Percentiles rank a stretch among this genome's conserved stretches.
phyloP scores from a whole-genome alignment of 2,329 filamentous ascomycete species.

The Pseudogymnoascus sp. region DNA sequence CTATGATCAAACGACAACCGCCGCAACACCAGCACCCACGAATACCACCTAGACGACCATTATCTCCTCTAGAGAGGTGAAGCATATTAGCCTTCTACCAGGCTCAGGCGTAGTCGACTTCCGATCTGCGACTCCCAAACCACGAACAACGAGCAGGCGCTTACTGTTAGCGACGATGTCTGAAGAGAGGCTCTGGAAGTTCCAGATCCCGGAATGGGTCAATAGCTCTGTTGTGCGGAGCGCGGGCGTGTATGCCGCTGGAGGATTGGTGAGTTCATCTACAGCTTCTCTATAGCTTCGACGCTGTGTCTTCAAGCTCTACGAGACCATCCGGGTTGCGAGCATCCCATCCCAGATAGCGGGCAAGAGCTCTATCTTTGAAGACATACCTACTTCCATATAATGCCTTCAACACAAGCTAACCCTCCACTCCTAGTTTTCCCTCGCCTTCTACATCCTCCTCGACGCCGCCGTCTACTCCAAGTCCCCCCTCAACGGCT shows the following conservation, averaged over 20 bases:
- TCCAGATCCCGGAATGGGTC: constrained; percentile 57
- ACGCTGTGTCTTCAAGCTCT: background rate
- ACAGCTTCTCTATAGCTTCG: background rate
- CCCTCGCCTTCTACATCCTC: constrained; percentile 60
- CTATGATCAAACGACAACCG: background rate
- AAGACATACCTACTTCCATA: background rate
- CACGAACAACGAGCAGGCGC: background rate
- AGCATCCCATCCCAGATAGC: constrained; percentile 4
- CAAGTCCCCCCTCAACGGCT: constrained; percentile 51
- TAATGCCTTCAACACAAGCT: background rate
- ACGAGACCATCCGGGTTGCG: constrained; percentile 7
- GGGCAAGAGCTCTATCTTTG: background rate
- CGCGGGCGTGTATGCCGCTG: constrained; percentile 53
- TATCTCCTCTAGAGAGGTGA: background rate
- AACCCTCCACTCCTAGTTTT: constrained; percentile 41
- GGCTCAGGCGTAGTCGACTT: background rate
- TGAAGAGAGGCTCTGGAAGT: constrained; percentile 61
- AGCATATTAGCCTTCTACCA: background rate
- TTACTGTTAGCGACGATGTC: constrained; percentile 37
- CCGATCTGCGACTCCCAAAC: background rate
- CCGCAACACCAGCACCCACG: background rate
- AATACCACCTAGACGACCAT: background rate
- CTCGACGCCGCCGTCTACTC: constrained; percentile 62
- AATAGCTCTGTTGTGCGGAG: constrained; percentile 57
- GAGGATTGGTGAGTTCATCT: constrained; percentile 47